These are phyloP conservation scores for Tricholoma matsutake DNA, from an alignment of 768 basidiomycete species.

Conservation along the genomic window DNA sequence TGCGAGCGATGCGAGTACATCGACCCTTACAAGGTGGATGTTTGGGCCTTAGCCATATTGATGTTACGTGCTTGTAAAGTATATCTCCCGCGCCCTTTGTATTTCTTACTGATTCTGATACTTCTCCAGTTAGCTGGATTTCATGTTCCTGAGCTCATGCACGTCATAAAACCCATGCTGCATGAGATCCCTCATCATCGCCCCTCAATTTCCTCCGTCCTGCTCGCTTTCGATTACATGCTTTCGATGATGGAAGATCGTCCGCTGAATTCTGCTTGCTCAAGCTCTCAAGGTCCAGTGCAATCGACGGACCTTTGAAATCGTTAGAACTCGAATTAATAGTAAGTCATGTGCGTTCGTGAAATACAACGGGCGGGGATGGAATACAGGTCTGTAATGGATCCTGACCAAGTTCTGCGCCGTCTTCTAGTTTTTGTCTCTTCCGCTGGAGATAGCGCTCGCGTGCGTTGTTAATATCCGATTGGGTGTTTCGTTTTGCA, in stretches of 20 bases:
- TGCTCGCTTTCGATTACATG: constrained; percentile 51
- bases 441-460: constrained; percentile 80
- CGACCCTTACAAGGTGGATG: constrained; percentile 70
- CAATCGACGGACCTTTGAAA: background rate
- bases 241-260: constrained; percentile 38
- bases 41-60: constrained; percentile 68
- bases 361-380: background rate
- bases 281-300: constrained; percentile 11
- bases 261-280: constrained; percentile 21
- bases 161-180: constrained; percentile 60
- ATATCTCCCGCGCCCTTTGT: constrained; percentile 11
- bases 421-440: constrained; percentile 63
- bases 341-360: background rate
- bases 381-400: background rate
- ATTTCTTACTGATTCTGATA: constrained; percentile 4
- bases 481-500: constrained; percentile 71
- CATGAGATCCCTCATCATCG: constrained; percentile 46
- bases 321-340: background rate
- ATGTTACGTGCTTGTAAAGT: constrained; percentile 68
- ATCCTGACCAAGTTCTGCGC: background rate
- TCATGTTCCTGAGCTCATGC: constrained; percentile 56
- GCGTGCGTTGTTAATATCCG: constrained; percentile 69
- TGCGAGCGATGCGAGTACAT: constrained; percentile 45
- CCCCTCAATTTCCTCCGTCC: constrained; percentile 46
- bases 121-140: constrained; percentile 49